Conservation (phyloP, 495 filamentous ascomycete genomes). For the Parachaetomium inaequale region DNA sequence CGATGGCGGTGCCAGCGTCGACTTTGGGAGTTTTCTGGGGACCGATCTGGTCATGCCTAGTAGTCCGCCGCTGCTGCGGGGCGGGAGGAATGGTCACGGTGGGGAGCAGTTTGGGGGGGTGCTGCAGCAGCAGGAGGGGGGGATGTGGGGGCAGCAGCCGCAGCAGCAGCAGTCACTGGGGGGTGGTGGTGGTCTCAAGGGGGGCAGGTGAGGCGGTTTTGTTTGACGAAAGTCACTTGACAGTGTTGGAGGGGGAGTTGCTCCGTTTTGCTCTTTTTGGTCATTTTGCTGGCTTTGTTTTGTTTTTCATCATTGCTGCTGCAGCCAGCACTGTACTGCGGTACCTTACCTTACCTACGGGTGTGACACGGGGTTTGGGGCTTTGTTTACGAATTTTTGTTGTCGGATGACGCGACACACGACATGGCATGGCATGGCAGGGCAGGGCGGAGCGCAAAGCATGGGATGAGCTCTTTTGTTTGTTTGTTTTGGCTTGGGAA, state of each 20-base stretch:
- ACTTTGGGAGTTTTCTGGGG: conserved; percentile 46
- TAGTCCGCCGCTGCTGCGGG: conserved; percentile 45
- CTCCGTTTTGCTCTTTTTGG: neutral
- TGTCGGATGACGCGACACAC: no score
- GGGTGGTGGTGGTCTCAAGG: neutral
- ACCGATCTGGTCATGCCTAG: conserved; percentile 53
- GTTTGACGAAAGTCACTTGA: no score
- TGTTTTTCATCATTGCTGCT: no score
- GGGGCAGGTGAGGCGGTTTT: neutral
- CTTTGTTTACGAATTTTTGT: neutral
- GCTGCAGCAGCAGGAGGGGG: conserved; percentile 20
- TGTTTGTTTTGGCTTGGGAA: neutral
- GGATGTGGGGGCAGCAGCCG: conserved; percentile 20
- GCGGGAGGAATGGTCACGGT: conserved; percentile 8
- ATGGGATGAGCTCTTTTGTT: neutral
- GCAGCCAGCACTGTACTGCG: no score
- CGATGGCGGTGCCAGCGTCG: conserved; percentile 12
- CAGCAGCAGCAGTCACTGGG: conserved; percentile 13
- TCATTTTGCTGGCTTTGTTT: neutral
- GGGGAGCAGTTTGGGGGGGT: conserved; percentile 26
- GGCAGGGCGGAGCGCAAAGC: neutral
- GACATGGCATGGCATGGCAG: neutral
- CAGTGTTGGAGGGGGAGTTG: neutral
- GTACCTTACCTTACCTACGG: no score
- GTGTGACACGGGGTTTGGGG: no score